Conservation (phyloP, 192 early-diverging fungal species). For the Coemansia sp. region DNA sequence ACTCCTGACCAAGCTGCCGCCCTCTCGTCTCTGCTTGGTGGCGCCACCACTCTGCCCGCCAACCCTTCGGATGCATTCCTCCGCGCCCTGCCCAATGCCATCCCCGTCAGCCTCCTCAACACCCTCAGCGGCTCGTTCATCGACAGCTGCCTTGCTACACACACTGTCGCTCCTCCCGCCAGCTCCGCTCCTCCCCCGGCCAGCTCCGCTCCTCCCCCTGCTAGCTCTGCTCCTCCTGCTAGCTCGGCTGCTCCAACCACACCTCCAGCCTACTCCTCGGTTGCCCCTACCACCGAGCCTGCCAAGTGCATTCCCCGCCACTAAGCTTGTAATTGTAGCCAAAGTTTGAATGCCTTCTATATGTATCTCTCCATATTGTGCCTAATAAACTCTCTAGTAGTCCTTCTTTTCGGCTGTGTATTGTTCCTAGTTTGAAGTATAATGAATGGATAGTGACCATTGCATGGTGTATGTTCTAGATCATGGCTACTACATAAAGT, state of each 20-base stretch:
- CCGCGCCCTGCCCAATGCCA: slow-evolving; percentile 24
- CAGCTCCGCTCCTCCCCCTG: slow-evolving; percentile 7
- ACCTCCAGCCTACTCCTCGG: slow-evolving; percentile 14
- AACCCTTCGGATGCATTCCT: slow-evolving; percentile 44
- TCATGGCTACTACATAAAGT: too few relatives aligned
- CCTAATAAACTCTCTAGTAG: not conserved
- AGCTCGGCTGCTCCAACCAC: slow-evolving; percentile 12
- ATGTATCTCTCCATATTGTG: not conserved
- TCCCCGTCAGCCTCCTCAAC: slow-evolving; percentile 42
- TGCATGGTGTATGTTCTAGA: too few relatives aligned
- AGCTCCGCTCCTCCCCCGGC: not conserved
- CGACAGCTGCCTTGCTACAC: slow-evolving; percentile 26
- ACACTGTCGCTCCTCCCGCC: slow-evolving; percentile 7
- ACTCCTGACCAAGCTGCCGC: slow-evolving; percentile 21
- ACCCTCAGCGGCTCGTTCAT: slow-evolving; percentile 26
- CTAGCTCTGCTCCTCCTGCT: not conserved
- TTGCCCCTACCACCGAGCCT: slow-evolving; percentile 1
- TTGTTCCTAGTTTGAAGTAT: not conserved
- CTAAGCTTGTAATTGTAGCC: not conserved
- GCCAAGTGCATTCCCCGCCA: slow-evolving; percentile 34
- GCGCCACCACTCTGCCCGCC: slow-evolving; percentile 24
- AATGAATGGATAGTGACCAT: too few relatives aligned
- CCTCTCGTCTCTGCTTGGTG: slow-evolving; percentile 26
- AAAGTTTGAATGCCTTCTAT: not conserved
- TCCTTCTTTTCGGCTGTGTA: not conserved